phyloP scores from a whole-genome alignment of 1,284 basidiomycete species.

The Apiotrichum domesticum region DNA sequence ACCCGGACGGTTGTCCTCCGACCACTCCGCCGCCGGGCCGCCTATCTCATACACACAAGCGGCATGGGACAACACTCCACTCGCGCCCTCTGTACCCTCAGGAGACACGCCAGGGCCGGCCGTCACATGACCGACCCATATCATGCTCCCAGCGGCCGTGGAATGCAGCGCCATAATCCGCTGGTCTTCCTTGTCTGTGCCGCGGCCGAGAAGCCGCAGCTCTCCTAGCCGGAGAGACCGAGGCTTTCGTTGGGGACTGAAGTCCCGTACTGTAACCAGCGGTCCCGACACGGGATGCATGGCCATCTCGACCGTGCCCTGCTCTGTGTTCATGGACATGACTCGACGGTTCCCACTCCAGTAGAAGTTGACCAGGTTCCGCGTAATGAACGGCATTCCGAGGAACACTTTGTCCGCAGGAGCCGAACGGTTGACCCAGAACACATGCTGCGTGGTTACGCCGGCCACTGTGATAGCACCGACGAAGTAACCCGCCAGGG shows the following conservation, averaged over 20 bases:
- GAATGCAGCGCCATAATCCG: neutral
- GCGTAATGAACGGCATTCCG: slow-evolving; percentile 9
- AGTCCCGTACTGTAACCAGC: neutral
- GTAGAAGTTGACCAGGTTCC: neutral
- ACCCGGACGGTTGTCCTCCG: too few species aligned
- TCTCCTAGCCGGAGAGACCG: neutral
- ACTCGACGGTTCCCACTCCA: slow-evolving; percentile 6
- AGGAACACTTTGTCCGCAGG: slow-evolving; percentile 5
- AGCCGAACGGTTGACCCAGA: slow-evolving; percentile 3
- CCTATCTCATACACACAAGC: too few species aligned
- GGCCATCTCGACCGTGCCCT: neutral
- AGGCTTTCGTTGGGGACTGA: neutral
- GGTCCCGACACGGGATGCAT: slow-evolving; percentile 4
- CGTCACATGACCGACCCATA: too few species aligned
- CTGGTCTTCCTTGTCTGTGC: neutral
- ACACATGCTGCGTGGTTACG: slow-evolving; percentile 1
- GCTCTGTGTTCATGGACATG: neutral
- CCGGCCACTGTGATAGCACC: neutral
- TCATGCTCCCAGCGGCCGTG: too few species aligned
- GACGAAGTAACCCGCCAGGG: neutral
- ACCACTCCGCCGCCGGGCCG: too few species aligned
- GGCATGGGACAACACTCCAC: too few species aligned
- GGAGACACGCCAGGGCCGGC: too few species aligned
- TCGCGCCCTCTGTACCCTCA: too few species aligned
- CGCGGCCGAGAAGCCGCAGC: neutral